Evolutionary conservation across 352 stramenopile species (phyloP).

Genomic region (Pythium graminicola): DNA sequence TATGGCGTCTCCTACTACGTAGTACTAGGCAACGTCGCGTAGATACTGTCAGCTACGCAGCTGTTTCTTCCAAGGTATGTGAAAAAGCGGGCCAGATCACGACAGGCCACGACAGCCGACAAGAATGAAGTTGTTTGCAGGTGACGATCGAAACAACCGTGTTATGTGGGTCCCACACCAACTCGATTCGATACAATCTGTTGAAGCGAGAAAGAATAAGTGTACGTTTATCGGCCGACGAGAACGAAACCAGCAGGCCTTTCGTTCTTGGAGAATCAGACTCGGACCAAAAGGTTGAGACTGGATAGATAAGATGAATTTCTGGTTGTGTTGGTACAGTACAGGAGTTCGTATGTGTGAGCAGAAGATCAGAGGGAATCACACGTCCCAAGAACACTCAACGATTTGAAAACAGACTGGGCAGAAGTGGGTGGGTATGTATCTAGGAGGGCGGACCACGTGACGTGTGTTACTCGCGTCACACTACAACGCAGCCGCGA

Average conservation of each 20-base stretch:
- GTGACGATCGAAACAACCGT: too few species aligned
- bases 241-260: neutral
- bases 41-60: slow-evolving; percentile 18
- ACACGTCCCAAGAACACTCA: neutral
- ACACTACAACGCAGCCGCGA: neutral
- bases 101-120: slow-evolving; percentile 12
- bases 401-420: neutral
- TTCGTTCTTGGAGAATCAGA: too few species aligned
- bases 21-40: neutral
- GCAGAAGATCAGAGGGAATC: neutral
- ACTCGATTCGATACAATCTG: too few species aligned
- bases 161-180: too few species aligned
- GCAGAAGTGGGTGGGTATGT: neutral
- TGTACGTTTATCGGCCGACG: too few species aligned
- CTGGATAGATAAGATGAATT: neutral
- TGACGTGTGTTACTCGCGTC: neutral
- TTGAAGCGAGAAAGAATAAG: too few species aligned
- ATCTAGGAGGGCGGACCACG: neutral
- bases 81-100: slow-evolving; percentile 17
- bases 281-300: neutral
- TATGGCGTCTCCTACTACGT: neutral
- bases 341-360: neutral
- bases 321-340: neutral
- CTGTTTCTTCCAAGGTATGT: slow-evolving; percentile 12
- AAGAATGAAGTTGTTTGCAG: slow-evolving; percentile 5